Percentiles rank a stretch among this genome's conserved stretches.
Evolutionary conservation across 2,329 filamentous ascomycete species (phyloP).

Genomic region (Fusarium ramigenum): DNA sequence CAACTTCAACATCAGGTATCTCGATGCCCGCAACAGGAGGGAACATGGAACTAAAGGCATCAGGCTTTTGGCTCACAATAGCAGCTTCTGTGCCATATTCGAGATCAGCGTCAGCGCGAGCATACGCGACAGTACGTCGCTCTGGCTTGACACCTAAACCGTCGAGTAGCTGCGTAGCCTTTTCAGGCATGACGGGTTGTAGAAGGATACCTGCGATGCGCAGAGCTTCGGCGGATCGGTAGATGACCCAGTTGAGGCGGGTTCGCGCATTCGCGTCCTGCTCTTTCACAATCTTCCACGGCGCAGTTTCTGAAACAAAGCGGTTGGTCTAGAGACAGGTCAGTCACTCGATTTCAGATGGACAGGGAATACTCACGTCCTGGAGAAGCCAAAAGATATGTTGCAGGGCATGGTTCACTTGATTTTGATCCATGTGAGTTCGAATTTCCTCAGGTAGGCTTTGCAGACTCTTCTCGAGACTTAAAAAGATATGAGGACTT

Average conservation of each 20-base stretch:
- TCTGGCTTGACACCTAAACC: slow-evolving; percentile 75
- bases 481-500: slow-evolving; percentile 35
- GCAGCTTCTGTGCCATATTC: slow-evolving; percentile 68
- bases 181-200: slow-evolving; percentile 89
- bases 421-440: slow-evolving; percentile 68
- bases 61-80: slow-evolving; percentile 13
- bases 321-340: slow-evolving; percentile 49
- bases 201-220: slow-evolving; percentile 85
- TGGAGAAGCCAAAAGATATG: slow-evolving; percentile 70
- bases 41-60: slow-evolving; percentile 59
- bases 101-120: slow-evolving; percentile 70
- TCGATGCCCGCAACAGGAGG: slow-evolving; percentile 53
- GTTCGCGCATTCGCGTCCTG: slow-evolving; percentile 45
- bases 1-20: slow-evolving; percentile 36
- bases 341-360: slow-evolving; percentile 9
- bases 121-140: slow-evolving; percentile 70
- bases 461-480: slow-evolving; percentile 41
- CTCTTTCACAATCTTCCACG: slow-evolving; percentile 71
- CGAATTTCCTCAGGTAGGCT: slow-evolving; percentile 49
- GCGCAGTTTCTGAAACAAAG: slow-evolving; percentile 67
- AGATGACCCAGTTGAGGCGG: slow-evolving; percentile 70
- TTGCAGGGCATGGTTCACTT: slow-evolving; percentile 73
- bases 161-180: slow-evolving; percentile 77
- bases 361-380: slow-evolving; percentile 54
- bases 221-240: slow-evolving; percentile 76